These are phyloP conservation scores for Trichoderma atrobrunneum DNA, from an alignment of 2,329 filamentous ascomycete genomes.

Conservation along the genomic window DNA sequence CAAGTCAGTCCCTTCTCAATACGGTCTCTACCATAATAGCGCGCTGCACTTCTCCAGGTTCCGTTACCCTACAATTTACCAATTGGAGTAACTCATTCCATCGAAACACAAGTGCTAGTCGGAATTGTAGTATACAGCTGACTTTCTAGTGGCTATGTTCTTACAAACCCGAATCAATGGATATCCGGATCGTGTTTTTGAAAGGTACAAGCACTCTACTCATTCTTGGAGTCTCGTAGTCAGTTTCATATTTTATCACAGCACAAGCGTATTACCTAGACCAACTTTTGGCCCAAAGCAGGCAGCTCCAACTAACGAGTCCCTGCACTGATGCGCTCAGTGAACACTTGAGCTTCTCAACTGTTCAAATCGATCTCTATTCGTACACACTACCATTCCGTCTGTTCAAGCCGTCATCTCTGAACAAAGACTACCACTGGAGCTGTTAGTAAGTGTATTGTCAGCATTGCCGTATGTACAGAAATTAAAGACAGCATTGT, in stretches of 20 bases:
- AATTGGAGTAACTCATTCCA: background rate
- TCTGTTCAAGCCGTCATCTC: background rate
- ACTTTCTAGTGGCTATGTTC: background rate
- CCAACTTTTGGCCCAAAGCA: background rate
- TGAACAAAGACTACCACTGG: no score
- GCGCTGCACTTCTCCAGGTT: background rate
- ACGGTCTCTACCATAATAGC: background rate
- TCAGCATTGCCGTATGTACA: background rate
- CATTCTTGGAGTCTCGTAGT: background rate
- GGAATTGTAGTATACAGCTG: background rate
- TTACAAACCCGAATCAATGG: background rate
- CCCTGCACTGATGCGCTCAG: accelerated
- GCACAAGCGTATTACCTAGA: background rate
- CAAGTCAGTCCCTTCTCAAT: background rate
- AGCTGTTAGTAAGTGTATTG: no score
- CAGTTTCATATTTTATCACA: no score
- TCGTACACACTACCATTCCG: accelerated
- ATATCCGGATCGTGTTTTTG: background rate
- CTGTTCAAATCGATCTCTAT: background rate
- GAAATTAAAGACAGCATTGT: background rate
- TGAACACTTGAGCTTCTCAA: background rate
- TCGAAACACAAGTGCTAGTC: background rate
- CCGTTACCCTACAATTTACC: background rate
- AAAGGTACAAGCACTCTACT: accelerated
- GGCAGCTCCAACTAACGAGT: background rate